A percentile compares a stretch with the other conserved stretches of the same genome.
phyloP scores from a whole-genome alignment of 768 basidiomycete genomes.

The Boletales sp. region DNA sequence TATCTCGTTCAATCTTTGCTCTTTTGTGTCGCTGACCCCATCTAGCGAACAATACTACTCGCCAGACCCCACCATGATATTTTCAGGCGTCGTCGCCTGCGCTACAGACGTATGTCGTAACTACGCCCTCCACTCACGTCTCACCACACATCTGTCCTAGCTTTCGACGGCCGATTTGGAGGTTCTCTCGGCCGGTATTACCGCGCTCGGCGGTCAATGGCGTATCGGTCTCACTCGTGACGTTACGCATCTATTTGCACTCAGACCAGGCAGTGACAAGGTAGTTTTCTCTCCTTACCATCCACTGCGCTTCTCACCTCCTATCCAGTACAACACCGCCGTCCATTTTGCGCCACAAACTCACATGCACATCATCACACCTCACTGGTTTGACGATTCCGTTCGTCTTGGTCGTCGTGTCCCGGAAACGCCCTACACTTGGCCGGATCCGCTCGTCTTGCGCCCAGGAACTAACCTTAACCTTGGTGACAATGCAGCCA shows the following conservation, averaged over 20 bases:
- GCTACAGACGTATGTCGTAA: slow-evolving; percentile 54
- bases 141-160: slow-evolving; percentile 27
- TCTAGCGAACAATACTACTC: slow-evolving; percentile 62
- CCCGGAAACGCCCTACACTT: slow-evolving; percentile 56
- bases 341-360: slow-evolving; percentile 59
- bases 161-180: slow-evolving; percentile 65
- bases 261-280: slow-evolving; percentile 47
- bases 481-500: slow-evolving; percentile 12
- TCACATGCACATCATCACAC: slow-evolving; percentile 67
- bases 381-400: slow-evolving; percentile 90
- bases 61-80: slow-evolving; percentile 71
- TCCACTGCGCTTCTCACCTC: background rate
- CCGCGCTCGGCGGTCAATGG: slow-evolving; percentile 80
- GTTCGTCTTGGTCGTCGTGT: slow-evolving; percentile 55
- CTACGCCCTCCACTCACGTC: background rate
- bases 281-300: background rate
- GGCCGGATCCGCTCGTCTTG: slow-evolving; percentile 66
- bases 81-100: slow-evolving; percentile 79
- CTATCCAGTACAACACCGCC: slow-evolving; percentile 38
- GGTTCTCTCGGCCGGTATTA: slow-evolving; percentile 68
- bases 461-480: slow-evolving; percentile 22
- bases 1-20: slow-evolving; percentile 6
- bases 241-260: slow-evolving; percentile 81
- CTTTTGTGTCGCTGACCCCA: slow-evolving; percentile 2
- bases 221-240: slow-evolving; percentile 73